Evolutionary conservation across 345 rosid genomes (phyloP).

Genomic region (Populus deltoides): DNA sequence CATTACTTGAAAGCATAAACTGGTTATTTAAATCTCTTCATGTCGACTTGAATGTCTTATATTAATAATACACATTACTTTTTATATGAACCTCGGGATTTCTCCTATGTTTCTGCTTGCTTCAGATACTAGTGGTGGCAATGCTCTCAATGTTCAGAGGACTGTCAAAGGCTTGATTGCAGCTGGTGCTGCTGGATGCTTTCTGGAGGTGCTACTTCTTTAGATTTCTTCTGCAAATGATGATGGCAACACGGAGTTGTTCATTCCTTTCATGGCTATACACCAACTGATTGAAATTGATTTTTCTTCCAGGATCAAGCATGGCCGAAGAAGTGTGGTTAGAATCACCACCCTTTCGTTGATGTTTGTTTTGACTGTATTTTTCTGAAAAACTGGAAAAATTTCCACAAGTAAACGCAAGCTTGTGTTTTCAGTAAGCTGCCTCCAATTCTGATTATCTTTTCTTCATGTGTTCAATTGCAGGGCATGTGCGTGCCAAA

Average conservation of each 20-base stretch:
- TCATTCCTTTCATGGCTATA: too few relatives aligned
- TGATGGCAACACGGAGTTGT: neutral
- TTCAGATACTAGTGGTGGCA: constrained; percentile 54
- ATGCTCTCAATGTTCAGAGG: constrained; percentile 55
- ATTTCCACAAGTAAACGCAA: too few relatives aligned
- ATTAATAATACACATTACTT: neutral
- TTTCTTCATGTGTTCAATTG: constrained; percentile 4
- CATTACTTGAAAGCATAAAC: too few relatives aligned
- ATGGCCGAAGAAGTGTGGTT: constrained; percentile 63
- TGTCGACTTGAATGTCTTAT: neutral
- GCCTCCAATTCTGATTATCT: neutral
- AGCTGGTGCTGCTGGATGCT: constrained; percentile 60
- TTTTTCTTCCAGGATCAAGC: constrained; percentile 47
- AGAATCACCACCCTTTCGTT: constrained; percentile 16
- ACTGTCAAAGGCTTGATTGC: constrained; percentile 51
- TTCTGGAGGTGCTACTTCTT: constrained; percentile 46
- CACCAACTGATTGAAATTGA: neutral
- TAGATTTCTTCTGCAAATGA: neutral
- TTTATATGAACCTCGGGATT: too few relatives aligned
- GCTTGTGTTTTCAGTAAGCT: neutral
- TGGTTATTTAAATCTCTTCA: too few relatives aligned
- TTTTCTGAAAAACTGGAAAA: too few relatives aligned
- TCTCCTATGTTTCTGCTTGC: neutral
- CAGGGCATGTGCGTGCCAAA: constrained; percentile 59
- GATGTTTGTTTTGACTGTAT: constrained; percentile 2